Base-by-base conservation (phyloP, 2,329 filamentous ascomycete genomes). In the Lecanicillium sp. region DNA sequence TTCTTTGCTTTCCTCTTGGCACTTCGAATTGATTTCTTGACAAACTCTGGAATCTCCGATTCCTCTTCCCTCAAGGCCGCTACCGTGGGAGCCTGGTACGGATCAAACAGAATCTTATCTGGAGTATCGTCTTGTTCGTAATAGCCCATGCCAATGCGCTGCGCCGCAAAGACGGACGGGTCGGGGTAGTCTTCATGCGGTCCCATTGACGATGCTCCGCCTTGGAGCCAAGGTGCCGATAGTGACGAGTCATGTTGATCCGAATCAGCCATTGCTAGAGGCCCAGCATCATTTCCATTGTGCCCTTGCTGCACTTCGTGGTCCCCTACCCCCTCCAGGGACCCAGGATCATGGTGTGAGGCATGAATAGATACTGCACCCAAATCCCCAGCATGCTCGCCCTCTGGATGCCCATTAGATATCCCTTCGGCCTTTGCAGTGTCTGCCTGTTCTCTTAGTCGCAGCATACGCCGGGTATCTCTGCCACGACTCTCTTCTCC, bases 71-170 rank as follows among this genome's bases (percentile, higher is more conserved):
- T 57, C 45, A 77, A 56, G 10, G 62, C 61, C 4, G 75, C 72
- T 4, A 68, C 66, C 11, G 72, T 64, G 5, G 77, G 78, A 23
- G 69, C 68, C 54, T 80, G 73, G 56, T 79, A 81, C 8, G 73
- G 73, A 52, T 82, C 75, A 50, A 81, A 82, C 3, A 81, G 60
- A 58, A 81, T 81, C 56, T 68, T 77, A 58, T 81, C 76, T 2
- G 73, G 70, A 19, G 70, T 71, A 54, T 79, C 74, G 51, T 78
- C 75, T 55, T 79, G 77, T 49, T 81, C 72, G 57, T 81, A 82
- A 60, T 81, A 81, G 9, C 77, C 78, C 68, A 79, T 75, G 14
- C 78, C 78, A 53, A 81, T 75, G 26, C 74, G 67, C 43, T 74
- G 72, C n/a, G 65, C 67, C 33, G 63, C 65, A 30, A 72, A 60